These are phyloP conservation scores for Wilcoxina mikolae DNA, from an alignment of 495 filamentous ascomycete species.

Conservation along the genomic window DNA sequence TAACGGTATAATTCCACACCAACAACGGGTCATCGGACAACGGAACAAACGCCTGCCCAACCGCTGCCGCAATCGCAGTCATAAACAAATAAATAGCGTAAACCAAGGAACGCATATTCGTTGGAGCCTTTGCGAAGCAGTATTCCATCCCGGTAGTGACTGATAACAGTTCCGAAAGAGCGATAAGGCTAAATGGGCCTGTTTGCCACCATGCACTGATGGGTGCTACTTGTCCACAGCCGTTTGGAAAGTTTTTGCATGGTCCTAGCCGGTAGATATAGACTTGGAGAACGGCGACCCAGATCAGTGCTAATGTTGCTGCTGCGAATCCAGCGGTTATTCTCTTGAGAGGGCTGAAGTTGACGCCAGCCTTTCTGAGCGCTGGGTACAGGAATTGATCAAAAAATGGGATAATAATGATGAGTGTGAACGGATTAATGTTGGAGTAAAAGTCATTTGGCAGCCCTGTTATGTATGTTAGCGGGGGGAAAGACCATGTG, in stretches of 20 bases:
- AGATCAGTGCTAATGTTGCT: constrained; percentile 47
- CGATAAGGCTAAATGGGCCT: constrained; percentile 39
- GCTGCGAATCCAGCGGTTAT: constrained; percentile 59
- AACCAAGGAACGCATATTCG: constrained; percentile 54
- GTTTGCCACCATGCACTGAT: constrained; percentile 44
- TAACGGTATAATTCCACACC: constrained; percentile 33
- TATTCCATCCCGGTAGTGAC: constrained; percentile 59
- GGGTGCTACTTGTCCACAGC: constrained; percentile 7
- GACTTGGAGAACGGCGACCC: constrained; percentile 55
- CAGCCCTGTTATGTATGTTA: constrained; percentile 1
- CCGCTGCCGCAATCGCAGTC: constrained; percentile 43
- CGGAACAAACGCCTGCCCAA: constrained; percentile 45
- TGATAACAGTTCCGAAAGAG: constrained; percentile 53
- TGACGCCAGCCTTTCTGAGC: constrained; percentile 47
- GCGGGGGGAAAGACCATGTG: too few species aligned
- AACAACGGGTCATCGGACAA: constrained; percentile 47
- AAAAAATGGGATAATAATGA: constrained; percentile 55
- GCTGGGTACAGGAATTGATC: constrained; percentile 54
- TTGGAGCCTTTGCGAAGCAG: constrained; percentile 55
- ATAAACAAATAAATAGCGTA: constrained; percentile 50
- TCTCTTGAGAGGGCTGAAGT: constrained; percentile 57
- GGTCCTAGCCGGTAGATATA: constrained; percentile 52
- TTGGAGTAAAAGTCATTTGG: constrained; percentile 61
- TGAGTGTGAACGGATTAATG: constrained; percentile 61
- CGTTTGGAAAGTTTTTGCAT: constrained; percentile 5